phyloP scores from a whole-genome alignment of 805 yeast genomes.

The Kazachstania kunashirensis region DNA sequence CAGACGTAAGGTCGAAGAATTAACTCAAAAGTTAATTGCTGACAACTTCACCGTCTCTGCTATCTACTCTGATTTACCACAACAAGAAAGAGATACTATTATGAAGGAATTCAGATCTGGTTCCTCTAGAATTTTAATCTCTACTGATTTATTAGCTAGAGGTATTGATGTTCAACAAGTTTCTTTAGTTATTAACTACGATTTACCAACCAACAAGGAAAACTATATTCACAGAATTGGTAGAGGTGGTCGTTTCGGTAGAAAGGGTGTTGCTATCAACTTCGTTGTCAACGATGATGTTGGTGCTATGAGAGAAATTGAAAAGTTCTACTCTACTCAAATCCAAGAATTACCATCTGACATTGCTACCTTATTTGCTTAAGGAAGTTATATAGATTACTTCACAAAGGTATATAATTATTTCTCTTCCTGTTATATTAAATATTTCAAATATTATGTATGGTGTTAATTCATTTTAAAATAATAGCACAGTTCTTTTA shows the following conservation, averaged over 20 bases:
- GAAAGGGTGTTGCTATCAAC: slow-evolving; percentile 97
- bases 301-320: slow-evolving; percentile 63
- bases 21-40: slow-evolving; percentile 66
- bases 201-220: slow-evolving; percentile 84
- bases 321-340: slow-evolving; percentile 62
- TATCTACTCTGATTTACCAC: slow-evolving; percentile 96
- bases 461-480: slow-evolving; percentile 6
- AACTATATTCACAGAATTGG: slow-evolving; percentile 97
- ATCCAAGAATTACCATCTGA: slow-evolving; percentile 74
- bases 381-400: slow-evolving; percentile 7
- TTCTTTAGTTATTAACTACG: slow-evolving; percentile 90
- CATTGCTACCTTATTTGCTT: slow-evolving; percentile 40
- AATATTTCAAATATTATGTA: slow-evolving; percentile 1
- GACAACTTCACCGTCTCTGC: slow-evolving; percentile 87
- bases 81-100: slow-evolving; percentile 85
- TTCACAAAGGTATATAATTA: slow-evolving; percentile 3
- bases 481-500: too few species aligned
- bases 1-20: slow-evolving; percentile 87
- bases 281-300: slow-evolving; percentile 77
- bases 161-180: slow-evolving; percentile 99
- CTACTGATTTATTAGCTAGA: slow-evolving; percentile 96
- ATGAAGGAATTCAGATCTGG: slow-evolving; percentile 96
- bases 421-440: slow-evolving; percentile 2
- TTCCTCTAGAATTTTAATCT: slow-evolving; percentile 81
- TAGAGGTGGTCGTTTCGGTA: slow-evolving; percentile 96